Base-by-base conservation (phyloP, 2,329 filamentous ascomycete species). In the Aureobasidium sp. region DNA sequence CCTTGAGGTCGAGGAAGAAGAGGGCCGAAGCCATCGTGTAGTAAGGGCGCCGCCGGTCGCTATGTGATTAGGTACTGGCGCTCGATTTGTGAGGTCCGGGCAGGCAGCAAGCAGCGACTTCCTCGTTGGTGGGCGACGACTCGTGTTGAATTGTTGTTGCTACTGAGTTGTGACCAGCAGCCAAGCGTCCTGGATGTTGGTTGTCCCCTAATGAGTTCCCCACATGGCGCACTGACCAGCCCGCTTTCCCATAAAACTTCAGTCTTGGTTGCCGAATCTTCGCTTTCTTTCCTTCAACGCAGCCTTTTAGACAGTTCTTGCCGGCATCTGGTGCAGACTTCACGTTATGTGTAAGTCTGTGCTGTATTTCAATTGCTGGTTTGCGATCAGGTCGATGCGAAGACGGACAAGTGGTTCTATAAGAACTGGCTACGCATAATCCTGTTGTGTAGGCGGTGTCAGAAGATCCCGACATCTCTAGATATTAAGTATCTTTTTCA, bases 1-100 rank as follows among this genome's bases (percentile, higher is more conserved):
- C 94, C 91, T 99, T 99, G 69, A 99, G 84, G 77, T 99, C 94
- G 72, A 99, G 88, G 76, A 99, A 99, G 84, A 99, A 99, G 72
- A 99, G 76, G 67, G 94, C 94, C 64, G 94, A 99, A 70, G 94
- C 94, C 94, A 99, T 99, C 74, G 70, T 82, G 56, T 37, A 20
- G 14, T 11, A 14, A 37, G 27, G 8, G 36, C 20, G 41, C 42
- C 39, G 55, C 31, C 27, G 52, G 52, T 56, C 39, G 52, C 9
- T 20, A 25, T 27, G 9, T 31, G 17, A 15, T 14, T 39, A 29
- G 31, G 5, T 55, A 7, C 17, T 27, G 12, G n/a, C 2, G 22
- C 2, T 17, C 3, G 22, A 7, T 15, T 7, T 41, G 15, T 20
- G 22, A 22, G 2, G 20, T 20, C 27, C 25, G 39, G 17, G 17